phyloP scores from a whole-genome alignment of 2,329 filamentous ascomycete genomes.

The Cladosporium sp. region DNA sequence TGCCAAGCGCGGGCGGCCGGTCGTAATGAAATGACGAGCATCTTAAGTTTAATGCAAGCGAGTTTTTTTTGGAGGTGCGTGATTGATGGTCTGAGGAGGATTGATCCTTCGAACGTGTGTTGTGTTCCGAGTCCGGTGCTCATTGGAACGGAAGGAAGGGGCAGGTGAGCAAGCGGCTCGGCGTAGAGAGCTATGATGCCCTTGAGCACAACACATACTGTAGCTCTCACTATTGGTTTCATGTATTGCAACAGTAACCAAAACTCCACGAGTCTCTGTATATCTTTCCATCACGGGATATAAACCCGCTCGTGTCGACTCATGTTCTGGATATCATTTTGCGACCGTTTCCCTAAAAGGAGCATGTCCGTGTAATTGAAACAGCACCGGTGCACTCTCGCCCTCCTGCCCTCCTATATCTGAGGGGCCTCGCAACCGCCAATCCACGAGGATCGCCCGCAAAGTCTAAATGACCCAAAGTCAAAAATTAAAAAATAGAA shows the following conservation, averaged over 20 bases:
- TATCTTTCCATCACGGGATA: not conserved
- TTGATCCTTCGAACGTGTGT: not conserved
- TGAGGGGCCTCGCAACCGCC: not conserved
- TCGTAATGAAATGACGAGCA: not conserved
- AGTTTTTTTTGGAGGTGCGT: not conserved
- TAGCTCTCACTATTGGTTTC: not conserved
- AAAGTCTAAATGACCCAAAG: not conserved
- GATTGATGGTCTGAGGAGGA: not conserved
- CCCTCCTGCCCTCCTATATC: not conserved
- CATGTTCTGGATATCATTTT: not conserved
- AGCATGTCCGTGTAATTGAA: not conserved
- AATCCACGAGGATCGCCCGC: constrained; percentile 11
- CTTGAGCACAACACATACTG: not conserved
- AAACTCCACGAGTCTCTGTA: not conserved
- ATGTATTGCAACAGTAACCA: not conserved
- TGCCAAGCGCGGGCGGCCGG: constrained; percentile 6
- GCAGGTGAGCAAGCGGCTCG: not conserved
- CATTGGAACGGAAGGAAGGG: not conserved
- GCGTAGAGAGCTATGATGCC: not conserved
- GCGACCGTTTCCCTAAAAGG: not conserved
- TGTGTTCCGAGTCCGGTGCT: not conserved
- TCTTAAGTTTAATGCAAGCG: not conserved
- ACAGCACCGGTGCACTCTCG: constrained; percentile 3
- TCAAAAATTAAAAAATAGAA: not conserved
- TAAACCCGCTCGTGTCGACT: not conserved